Base-by-base conservation (phyloP, 2,329 filamentous ascomycete genomes). In the Sporothrix brasiliensis region DNA sequence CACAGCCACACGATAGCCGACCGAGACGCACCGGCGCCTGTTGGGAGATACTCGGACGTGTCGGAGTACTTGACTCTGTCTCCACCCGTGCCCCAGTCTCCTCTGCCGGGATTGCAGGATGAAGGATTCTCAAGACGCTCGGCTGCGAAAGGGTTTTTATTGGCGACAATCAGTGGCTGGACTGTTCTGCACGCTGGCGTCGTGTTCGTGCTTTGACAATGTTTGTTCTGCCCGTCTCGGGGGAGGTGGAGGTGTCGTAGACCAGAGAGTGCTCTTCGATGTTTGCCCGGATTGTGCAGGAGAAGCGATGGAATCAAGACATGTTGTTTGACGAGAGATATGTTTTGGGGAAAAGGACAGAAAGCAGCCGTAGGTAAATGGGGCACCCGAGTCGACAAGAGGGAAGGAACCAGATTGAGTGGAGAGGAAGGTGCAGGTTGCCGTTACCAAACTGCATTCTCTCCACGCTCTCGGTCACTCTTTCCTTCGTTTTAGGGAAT, bases 231-330 rank as follows among this genome's bases (percentile, higher is more conserved):
- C 6, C 30, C 5, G 56, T 58, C 44, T 34, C 54, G 19, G 27
- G 27, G 27, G 54, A 34, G 16, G n/a, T n/a, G n/a, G n/a, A n/a
- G n/a, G 27, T 3, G 19, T 34, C 27, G 3, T 7, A 11, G 14
- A 34, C 10, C 14, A n/a, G 54, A 58, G 27, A 63, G 21, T 3
- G 58, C 13, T n/a, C 1, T 4, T 19, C 13, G n/a, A 44, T 41
- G 58, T 61, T 63, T n/a, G 39, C 2, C n/a, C n/a, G 58, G 41
- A 14, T 63, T 54, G 56, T 34, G 34, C 14, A 7, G n/a, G 13
- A 47, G 39, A 63, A n/a, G 58, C 11, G 58, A 63, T 63, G 58
- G 58, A 63, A 27, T 27, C 56, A 61, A 44, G 39, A n/a, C 34
- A 10, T 44, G 34, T 61, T 44, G 19, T 61, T 24, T 14, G 11